A percentile compares a stretch with the other conserved stretches of the same genome.
phyloP scores from a whole-genome alignment of 1,284 basidiomycete species.

The Boletus sp. region DNA sequence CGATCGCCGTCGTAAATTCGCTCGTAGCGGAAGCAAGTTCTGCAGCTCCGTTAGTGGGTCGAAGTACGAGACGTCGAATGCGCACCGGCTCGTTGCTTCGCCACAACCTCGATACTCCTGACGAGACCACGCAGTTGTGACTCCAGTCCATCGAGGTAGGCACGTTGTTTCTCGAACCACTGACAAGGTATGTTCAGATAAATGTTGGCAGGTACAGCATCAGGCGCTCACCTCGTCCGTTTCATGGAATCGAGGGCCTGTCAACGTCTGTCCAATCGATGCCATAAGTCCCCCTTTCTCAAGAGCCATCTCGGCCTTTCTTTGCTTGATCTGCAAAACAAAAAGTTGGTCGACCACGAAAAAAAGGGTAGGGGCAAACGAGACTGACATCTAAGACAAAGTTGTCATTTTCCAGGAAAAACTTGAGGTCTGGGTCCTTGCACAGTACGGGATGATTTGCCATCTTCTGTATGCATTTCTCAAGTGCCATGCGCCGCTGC shows the following conservation, averaged over 20 bases:
- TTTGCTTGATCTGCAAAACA: constrained; percentile 76
- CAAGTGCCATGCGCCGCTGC: constrained; percentile 80
- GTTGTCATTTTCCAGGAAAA: constrained; percentile 88
- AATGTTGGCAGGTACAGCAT: background rate
- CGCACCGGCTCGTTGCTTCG: constrained; percentile 77
- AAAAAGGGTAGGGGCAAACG: background rate
- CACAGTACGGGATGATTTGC: constrained; percentile 86
- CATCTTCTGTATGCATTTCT: constrained; percentile 88
- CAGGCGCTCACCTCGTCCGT: constrained; percentile 76
- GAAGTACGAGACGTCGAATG: constrained; percentile 8
- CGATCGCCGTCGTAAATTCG: constrained; percentile 74
- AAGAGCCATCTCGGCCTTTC: constrained; percentile 75
- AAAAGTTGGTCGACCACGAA: background rate
- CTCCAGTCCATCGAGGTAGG: constrained; percentile 90
- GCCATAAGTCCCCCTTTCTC: constrained; percentile 81
- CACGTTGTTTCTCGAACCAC: constrained; percentile 93
- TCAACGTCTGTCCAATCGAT: constrained; percentile 75
- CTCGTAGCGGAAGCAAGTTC: constrained; percentile 70
- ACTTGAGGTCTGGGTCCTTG: constrained; percentile 81
- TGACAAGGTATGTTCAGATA: constrained; percentile 35
- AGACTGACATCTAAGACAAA: constrained; percentile 78
- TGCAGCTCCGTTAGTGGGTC: constrained; percentile 30
- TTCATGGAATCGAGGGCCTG: constrained; percentile 89
- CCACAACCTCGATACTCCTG: constrained; percentile 82
- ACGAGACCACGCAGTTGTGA: constrained; percentile 85